Evolutionary conservation across 1,139 yeast genomes (phyloP).

Genomic region (Nakaseomyces uthaithaninus): DNA sequence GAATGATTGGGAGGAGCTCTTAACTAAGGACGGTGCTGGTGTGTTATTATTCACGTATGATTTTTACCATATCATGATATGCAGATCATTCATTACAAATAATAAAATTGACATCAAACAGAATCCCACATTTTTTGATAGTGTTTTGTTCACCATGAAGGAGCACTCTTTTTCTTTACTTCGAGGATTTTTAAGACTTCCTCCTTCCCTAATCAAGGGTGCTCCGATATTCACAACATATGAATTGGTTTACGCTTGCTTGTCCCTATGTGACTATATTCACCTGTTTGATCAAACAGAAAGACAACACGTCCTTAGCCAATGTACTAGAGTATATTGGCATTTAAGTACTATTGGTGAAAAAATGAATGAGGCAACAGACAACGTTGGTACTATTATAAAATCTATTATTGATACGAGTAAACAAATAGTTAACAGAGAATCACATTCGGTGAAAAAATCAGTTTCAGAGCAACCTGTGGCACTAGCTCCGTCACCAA

Average conservation of each 20-base stretch:
- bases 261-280: conserved; percentile 42
- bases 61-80: conserved; percentile 38
- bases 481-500: conserved; percentile 10
- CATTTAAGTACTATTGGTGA: conserved; percentile 47
- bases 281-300: conserved; percentile 33
- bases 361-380: conserved; percentile 46
- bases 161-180: conserved; percentile 38
- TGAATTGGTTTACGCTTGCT: conserved; percentile 44
- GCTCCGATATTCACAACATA: conserved; percentile 44
- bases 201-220: conserved; percentile 40
- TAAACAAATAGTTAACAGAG: conserved; percentile 18
- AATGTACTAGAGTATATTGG: conserved; percentile 47
- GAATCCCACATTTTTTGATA: conserved; percentile 20
- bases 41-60: conserved; percentile 39
- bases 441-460: not conserved
- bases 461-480: conserved; percentile 7
- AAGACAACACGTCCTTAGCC: conserved; percentile 35
- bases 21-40: conserved; percentile 40
- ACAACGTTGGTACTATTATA: conserved; percentile 46
- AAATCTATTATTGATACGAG: conserved; percentile 41
- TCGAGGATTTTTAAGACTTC: conserved; percentile 37
- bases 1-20: conserved; percentile 36
- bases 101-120: conserved; percentile 19
- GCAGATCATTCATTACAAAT: conserved; percentile 34
- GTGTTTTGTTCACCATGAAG: conserved; percentile 36